Evolutionary conservation across 2,329 filamentous ascomycete species (phyloP).

Genomic region (Arthrobotrys conoides): DNA sequence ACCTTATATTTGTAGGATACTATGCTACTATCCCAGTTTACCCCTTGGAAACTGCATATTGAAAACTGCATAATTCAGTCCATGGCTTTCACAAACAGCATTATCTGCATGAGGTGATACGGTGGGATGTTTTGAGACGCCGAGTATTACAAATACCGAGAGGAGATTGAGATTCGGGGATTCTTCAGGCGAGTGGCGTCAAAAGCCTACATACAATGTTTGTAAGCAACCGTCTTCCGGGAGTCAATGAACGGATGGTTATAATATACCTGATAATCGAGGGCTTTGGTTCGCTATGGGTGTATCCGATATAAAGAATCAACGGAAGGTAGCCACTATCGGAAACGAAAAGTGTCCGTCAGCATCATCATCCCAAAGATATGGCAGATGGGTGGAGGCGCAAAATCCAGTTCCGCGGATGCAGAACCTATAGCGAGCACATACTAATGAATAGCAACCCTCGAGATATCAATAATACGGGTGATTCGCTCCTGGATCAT

Average conservation of each 20-base stretch:
- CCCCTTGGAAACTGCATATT: constrained; percentile 27
- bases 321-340: constrained; percentile 57
- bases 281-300: constrained; percentile 57
- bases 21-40: background rate
- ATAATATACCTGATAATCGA: constrained; percentile 49
- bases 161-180: constrained; percentile 27
- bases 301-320: constrained; percentile 60
- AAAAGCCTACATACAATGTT: constrained; percentile 33
- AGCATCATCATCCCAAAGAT: constrained; percentile 27
- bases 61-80: constrained; percentile 15
- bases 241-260: constrained; percentile 16
- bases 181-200: constrained; percentile 54
- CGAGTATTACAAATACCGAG: constrained; percentile 47
- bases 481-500: constrained; percentile 59
- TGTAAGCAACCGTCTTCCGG: constrained; percentile 33
- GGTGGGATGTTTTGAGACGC: constrained; percentile 9
- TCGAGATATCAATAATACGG: constrained; percentile 59
- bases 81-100: background rate
- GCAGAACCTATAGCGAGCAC: constrained; percentile 41
- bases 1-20: constrained; percentile 8
- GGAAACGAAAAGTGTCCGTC: constrained; percentile 24
- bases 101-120: constrained; percentile 30
- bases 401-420: constrained; percentile 34
- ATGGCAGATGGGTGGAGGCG: constrained; percentile 28
- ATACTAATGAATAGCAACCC: constrained; percentile 59